Base-by-base conservation (phyloP, 768 basidiomycete species). In the Cubamyces lactineus region DNA sequence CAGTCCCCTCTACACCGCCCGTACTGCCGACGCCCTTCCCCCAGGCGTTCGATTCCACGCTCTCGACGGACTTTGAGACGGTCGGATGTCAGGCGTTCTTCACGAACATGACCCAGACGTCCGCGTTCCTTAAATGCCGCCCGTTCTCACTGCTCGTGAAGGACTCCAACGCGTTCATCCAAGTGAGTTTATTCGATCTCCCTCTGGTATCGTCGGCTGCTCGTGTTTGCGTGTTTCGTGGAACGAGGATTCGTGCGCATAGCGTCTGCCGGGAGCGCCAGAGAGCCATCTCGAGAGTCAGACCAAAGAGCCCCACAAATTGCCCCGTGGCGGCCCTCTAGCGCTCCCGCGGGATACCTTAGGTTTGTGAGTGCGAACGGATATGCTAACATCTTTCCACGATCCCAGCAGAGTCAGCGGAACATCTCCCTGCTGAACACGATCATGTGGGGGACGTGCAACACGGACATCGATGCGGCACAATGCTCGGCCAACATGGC, bases 381-480 rank as follows among this genome's bases (percentile, higher is more conserved):
- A 23, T 28, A 38, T 26, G 46, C 53, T 66, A 45, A 62, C 45
- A 34, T 54, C 49, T 40, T 16, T 52, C 21, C 38, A 21, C 47
- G 49, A 56, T 54, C 55, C 41, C 65, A 72, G 72, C 77, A 92
- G 89, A 86, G 87, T 39, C 88, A 89, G 74, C 69, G 73, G 2
- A 86, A 90, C 73, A 69, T 84, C 42, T 82, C 84, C 1, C 71
- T 80, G 39, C 78, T 92, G 69, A 94, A 93, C 68, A 73, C 77
- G 9, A 77, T 92, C 52, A 69, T 94, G 7, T 91, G 90, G 87
- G 90, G 89, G 2, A 91, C 88, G 0, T 95, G 93, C 73, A 87
- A 92, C 66, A 89, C 90, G 6, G 74, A 71, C 16, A 68, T 73
- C 0, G 69, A 72, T 2, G 70, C 75, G 15, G 77, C 74, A 23